phyloP scores from a whole-genome alignment of 352 stramenopile genomes.

The Phytophthora rubi region DNA sequence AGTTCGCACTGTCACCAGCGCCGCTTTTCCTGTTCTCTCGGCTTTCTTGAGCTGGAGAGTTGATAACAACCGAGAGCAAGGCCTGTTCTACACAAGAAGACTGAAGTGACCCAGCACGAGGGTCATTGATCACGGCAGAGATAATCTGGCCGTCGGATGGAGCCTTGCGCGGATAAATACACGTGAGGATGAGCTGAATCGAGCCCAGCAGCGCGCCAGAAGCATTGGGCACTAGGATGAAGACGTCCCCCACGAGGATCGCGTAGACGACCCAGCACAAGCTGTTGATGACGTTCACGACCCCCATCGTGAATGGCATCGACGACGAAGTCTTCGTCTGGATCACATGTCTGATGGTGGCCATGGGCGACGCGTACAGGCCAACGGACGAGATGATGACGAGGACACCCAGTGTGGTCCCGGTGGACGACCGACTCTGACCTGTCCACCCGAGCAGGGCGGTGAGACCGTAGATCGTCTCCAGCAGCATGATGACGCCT shows the following conservation, averaged over 20 bases:
- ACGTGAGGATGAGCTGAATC: conserved; percentile 37
- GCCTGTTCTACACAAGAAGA: conserved; percentile 17
- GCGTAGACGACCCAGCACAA: conserved; percentile 54
- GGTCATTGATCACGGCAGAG: conserved; percentile 24
- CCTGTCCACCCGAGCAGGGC: conserved; percentile 33
- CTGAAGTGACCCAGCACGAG: conserved; percentile 9
- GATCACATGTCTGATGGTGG: conserved; percentile 44
- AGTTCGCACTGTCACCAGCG: conserved; percentile 10
- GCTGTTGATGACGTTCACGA: conserved; percentile 49
- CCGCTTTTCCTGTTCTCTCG: conserved; percentile 17
- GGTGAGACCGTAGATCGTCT: conserved; percentile 41
- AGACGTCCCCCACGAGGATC: conserved; percentile 29
- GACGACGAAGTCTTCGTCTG: conserved; percentile 51
- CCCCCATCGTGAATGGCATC: conserved; percentile 54
- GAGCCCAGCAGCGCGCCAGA: conserved; percentile 38
- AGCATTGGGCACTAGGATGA: conserved; percentile 56
- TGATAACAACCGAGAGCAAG: conserved; percentile 28
- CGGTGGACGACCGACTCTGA: conserved; percentile 34
- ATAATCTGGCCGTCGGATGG: conserved; percentile 28
- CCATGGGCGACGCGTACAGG: conserved; percentile 42
- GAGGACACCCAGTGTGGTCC: conserved; percentile 43
- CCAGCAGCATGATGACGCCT: conserved; percentile 27
- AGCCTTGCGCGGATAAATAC: conserved; percentile 39
- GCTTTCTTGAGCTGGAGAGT: conserved; percentile 18
- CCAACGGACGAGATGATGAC: conserved; percentile 41